phyloP scores from a whole-genome alignment of 2,329 filamentous ascomycete genomes.

The Fonsecaea erecta region DNA sequence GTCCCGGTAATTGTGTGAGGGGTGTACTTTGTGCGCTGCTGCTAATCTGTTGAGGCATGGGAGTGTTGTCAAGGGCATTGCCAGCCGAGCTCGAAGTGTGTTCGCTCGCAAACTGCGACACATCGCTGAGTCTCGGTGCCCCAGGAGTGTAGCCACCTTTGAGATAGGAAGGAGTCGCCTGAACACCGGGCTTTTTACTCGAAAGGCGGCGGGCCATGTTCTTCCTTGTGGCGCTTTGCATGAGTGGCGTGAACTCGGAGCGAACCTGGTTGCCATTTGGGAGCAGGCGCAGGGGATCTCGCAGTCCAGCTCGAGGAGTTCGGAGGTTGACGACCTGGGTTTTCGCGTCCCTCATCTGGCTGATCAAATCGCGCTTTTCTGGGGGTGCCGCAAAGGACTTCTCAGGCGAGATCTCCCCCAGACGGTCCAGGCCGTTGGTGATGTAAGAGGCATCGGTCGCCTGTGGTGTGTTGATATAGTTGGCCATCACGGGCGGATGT shows the following conservation, averaged over 20 bases:
- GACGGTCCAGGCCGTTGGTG: conserved; percentile 66
- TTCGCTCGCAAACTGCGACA: conserved; percentile 68
- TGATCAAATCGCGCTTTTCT: conserved; percentile 76
- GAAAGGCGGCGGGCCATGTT: conserved; percentile 62
- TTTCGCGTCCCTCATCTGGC: conserved; percentile 71
- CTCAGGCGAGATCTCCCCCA: conserved; percentile 85
- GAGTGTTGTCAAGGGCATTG: conserved; percentile 69
- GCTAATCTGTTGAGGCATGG: conserved; percentile 75
- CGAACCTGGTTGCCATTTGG: conserved; percentile 60
- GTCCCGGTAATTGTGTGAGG: conserved; percentile 69
- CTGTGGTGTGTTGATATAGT: conserved; percentile 81
- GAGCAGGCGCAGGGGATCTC: conserved; percentile 70
- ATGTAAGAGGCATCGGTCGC: conserved; percentile 88
- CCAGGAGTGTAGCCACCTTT: conserved; percentile 73
- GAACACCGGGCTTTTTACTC: conserved; percentile 62
- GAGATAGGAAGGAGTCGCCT: conserved; percentile 71
- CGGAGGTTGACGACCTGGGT: conserved; percentile 62
- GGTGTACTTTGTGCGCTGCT: conserved; percentile 87
- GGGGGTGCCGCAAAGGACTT: conserved; percentile 82
- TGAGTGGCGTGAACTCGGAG: conserved; percentile 89
- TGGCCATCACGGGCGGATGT: conserved; percentile 62
- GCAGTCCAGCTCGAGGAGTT: conserved; percentile 75
- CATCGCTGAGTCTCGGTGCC: conserved; percentile 73
- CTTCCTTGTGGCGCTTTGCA: conserved; percentile 78
- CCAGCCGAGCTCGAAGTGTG: conserved; percentile 67